A percentile compares a stretch with the other conserved stretches of the same genome.
Conservation (phyloP, 2,329 filamentous ascomycete species). For the Colletotrichum gigasporum region DNA sequence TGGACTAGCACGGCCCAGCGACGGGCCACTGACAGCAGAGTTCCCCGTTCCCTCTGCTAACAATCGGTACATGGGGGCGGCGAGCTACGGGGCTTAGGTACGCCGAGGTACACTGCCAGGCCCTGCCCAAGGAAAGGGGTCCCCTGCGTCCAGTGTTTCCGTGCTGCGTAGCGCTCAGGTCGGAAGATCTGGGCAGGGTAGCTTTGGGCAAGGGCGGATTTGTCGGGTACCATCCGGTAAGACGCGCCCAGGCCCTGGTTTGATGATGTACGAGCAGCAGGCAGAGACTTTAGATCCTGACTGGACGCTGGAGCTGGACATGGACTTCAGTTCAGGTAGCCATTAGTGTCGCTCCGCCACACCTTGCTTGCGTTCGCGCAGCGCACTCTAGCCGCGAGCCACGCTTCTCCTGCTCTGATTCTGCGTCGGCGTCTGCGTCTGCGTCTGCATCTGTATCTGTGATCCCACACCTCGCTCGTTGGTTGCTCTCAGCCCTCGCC, state of each 20-base stretch:
- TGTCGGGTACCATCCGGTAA: constrained; percentile 15
- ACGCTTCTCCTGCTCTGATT: too few species aligned
- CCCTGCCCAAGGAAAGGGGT: constrained; percentile 17
- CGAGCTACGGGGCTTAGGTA: too few species aligned
- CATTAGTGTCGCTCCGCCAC: constrained; percentile 28
- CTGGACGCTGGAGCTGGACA: constrained; percentile 9
- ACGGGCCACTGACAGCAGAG: neutral
- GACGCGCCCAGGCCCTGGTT: neutral
- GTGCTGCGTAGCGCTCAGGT: neutral
- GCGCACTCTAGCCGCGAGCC: neutral
- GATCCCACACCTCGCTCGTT: constrained; percentile 3
- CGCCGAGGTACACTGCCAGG: too few species aligned
- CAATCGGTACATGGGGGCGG: neutral
- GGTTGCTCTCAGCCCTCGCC: neutral
- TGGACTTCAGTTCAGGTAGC: constrained; percentile 13
- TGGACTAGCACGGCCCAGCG: neutral
- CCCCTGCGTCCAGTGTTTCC: constrained; percentile 6
- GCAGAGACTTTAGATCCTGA: constrained; percentile 22
- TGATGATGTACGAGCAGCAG: too few species aligned
- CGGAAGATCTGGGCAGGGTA: constrained; percentile 20
- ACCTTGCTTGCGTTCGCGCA: constrained; percentile 13
- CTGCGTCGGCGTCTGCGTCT: too few species aligned
- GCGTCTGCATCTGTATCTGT: constrained; percentile 1
- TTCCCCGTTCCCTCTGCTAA: neutral
- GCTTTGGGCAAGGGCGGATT: constrained; percentile 7